Conservation (phyloP, 176 grass and related monocot species). For the Oryza meyeriana region DNA sequence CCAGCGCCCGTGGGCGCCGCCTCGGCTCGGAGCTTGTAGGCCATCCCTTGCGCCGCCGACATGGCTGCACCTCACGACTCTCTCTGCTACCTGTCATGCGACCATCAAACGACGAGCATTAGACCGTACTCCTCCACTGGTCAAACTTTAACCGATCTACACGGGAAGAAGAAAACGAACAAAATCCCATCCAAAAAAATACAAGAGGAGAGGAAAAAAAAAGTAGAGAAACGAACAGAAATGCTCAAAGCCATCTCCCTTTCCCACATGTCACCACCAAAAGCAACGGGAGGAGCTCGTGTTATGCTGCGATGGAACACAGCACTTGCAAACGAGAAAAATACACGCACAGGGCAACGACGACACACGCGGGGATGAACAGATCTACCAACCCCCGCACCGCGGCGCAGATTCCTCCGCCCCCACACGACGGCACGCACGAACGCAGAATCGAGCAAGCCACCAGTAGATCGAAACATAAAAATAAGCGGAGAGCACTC, state of each 20-base stretch:
- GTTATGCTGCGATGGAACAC: slow-evolving; percentile 29
- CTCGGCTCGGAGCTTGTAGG: slow-evolving; percentile 41
- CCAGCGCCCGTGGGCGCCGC: slow-evolving; percentile 25
- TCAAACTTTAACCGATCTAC: slow-evolving; percentile 7
- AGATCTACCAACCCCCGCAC: slow-evolving; percentile 49
- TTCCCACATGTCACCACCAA: slow-evolving; percentile 36
- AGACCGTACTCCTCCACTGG: slow-evolving; percentile 3
- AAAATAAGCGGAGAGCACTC: background rate
- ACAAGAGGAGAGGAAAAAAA: background rate
- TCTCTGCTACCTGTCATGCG: slow-evolving; percentile 25
- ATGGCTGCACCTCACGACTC: slow-evolving; percentile 41
- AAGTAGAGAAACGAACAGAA: slow-evolving; percentile 19
- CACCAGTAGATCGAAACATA: background rate
- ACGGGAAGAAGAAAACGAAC: background rate
- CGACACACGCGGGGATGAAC: slow-evolving; percentile 26
- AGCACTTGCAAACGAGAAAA: background rate
- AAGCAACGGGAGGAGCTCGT: slow-evolving; percentile 28
- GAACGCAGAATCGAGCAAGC: background rate
- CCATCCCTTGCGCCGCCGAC: slow-evolving; percentile 66
- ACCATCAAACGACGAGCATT: slow-evolving; percentile 34
- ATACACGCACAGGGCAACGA: background rate
- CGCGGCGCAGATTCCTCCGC: slow-evolving; percentile 33
- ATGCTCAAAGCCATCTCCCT: slow-evolving; percentile 30
- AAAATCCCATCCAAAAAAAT: background rate
- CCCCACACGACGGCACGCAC: slow-evolving; percentile 19